phyloP scores from a whole-genome alignment of 2,329 filamentous ascomycete species.

The Triangularia setosa region DNA sequence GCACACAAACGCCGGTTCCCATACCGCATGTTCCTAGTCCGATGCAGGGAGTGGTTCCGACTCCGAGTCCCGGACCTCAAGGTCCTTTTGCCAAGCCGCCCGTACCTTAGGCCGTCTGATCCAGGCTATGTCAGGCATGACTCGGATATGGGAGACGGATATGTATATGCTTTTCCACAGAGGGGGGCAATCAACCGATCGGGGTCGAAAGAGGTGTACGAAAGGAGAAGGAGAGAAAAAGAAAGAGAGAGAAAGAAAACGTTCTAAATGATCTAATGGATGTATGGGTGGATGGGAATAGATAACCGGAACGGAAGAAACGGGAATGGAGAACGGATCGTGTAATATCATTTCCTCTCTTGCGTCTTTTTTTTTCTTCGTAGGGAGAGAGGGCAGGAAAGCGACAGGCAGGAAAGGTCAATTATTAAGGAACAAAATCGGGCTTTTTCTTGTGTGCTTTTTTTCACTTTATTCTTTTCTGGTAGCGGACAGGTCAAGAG shows the following conservation, averaged over 20 bases:
- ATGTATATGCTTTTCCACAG: no score
- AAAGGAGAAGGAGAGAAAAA: background rate
- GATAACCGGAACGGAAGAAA: background rate
- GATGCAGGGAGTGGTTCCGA: background rate
- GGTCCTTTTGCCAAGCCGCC: background rate
- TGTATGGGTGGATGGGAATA: background rate
- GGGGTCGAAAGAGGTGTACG: background rate
- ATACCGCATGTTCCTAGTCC: constrained; percentile 2
- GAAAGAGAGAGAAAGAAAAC: background rate
- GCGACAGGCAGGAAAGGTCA: background rate
- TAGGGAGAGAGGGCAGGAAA: background rate
- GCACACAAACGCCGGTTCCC: constrained; percentile 1
- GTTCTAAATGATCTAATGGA: background rate
- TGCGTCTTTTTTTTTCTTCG: background rate
- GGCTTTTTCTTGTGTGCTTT: background rate
- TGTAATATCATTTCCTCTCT: background rate
- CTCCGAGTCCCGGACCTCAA: background rate
- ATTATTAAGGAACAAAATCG: background rate
- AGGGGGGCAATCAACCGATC: no score
- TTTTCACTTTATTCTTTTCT: background rate
- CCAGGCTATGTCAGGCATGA: no score
- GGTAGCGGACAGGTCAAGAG: background rate
- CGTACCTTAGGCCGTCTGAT: no score
- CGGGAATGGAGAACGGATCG: background rate
- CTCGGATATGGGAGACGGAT: no score